These are phyloP conservation scores for Trametes cubensis DNA, from an alignment of 768 basidiomycete genomes.

Conservation along the genomic window DNA sequence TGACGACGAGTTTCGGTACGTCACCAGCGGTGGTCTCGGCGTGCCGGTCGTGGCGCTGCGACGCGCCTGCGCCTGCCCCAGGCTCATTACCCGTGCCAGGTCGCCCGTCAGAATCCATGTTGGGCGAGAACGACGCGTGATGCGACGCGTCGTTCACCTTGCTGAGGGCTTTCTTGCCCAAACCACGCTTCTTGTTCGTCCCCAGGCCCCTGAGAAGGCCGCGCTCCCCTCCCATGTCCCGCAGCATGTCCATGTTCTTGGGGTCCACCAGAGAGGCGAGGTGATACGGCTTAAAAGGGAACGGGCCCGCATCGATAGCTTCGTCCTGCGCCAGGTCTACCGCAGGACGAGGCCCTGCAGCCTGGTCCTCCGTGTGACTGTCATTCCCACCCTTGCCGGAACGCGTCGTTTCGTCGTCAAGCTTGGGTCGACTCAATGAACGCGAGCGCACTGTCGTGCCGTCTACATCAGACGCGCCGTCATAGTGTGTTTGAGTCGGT, in stretches of 20 bases:
- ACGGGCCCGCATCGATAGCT: slow-evolving; percentile 67
- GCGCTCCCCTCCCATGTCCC: slow-evolving; percentile 67
- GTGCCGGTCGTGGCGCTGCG: slow-evolving; percentile 38
- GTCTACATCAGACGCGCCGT: slow-evolving; percentile 37
- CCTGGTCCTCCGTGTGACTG: slow-evolving; percentile 23
- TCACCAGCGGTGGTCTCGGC: slow-evolving; percentile 16
- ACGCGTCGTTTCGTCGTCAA: slow-evolving; percentile 10
- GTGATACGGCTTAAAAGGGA: slow-evolving; percentile 68
- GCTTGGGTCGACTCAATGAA: slow-evolving; percentile 20
- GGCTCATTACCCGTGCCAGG: slow-evolving; percentile 23
- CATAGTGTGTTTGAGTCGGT: slow-evolving; percentile 42
- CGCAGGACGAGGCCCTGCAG: slow-evolving; percentile 32
- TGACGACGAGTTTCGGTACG: slow-evolving; percentile 33
- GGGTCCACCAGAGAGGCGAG: slow-evolving; percentile 91
- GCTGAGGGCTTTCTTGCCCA: slow-evolving; percentile 28
- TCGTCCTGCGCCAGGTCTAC: slow-evolving; percentile 43
- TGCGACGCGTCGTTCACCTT: slow-evolving; percentile 12
- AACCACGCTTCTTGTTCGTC: slow-evolving; percentile 57
- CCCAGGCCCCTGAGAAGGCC: slow-evolving; percentile 76
- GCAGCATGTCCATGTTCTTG: slow-evolving; percentile 71
- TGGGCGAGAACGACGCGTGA: slow-evolving; percentile 10
- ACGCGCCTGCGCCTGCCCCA: slow-evolving; percentile 37
- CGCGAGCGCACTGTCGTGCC: slow-evolving; percentile 27
- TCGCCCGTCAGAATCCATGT: slow-evolving; percentile 12
- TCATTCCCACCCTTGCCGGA: slow-evolving; percentile 9